Evolutionary conservation across 106 monocot species (phyloP), one percentile per base, ranked within the genome.

Genomic region (Dioscorea alata): DNA sequence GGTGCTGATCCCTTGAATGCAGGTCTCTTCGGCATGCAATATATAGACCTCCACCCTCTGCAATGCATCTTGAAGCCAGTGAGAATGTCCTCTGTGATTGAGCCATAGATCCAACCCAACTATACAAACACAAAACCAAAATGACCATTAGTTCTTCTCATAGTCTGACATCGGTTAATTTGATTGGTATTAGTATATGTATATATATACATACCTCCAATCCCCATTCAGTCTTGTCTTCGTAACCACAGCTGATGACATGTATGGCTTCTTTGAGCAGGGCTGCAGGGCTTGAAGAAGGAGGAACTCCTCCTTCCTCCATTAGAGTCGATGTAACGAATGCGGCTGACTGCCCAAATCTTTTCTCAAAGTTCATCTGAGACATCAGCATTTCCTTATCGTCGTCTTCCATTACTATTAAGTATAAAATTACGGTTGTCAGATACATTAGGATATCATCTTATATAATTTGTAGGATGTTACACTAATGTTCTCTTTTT

Each of bases 41-140:
- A 96, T 60, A 89, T 83, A 0, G 91, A 92, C 33, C 92, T 54
- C 96, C 95, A 95, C 13, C 95, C 95, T 7, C 95, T 80, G 71
- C 91, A 95, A 69, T 95, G 95, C 95, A 95, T 95, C 86, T 95
- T 95, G 81, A 95, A 95, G 2, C 95, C 95, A 0, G 95, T 95
- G 33, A 95, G 69, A 68, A 95, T 95, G 53, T 91, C 95, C 77
- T 95, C 95, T 48, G 95, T 95, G 75, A 95, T 95, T 7, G 96
- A 97, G 8, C 96, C 96, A 52, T 97, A 97, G 64, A 97, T 97
- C 96, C 96, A 97, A 12, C 96, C 96, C 70, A 97, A 59, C 94
- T 94, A 73, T 83, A 78, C 22, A 50, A 13, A 61, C 22, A 6
- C 1, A 20, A 23, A 9, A 28, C 3, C 3, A 28, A 28, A 28